Evolutionary conservation across 2,329 filamentous ascomycete genomes (phyloP).

Genomic region (Chaetomiaceae sp.): DNA sequence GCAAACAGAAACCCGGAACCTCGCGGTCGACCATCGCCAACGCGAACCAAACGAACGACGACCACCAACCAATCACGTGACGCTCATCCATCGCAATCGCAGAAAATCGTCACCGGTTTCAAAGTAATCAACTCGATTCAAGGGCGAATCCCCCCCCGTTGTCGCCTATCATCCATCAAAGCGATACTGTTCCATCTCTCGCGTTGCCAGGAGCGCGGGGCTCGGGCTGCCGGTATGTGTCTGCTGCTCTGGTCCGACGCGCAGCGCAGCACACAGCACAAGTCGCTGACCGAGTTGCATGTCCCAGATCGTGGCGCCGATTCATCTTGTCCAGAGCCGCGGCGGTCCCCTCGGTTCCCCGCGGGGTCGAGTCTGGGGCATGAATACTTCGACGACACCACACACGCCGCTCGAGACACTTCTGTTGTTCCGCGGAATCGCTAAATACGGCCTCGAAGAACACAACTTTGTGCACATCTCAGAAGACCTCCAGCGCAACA

Average conservation of each 20-base stretch:
- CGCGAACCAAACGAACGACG: neutral
- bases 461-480: constrained; percentile 37
- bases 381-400: constrained; percentile 31
- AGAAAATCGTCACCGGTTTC: neutral
- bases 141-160: constrained; percentile 2
- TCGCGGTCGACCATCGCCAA: neutral
- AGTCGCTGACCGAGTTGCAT: neutral
- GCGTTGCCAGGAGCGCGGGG: constrained; percentile 12
- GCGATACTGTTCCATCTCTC: constrained; percentile 2
- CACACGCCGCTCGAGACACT: constrained; percentile 37
- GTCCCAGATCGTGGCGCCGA: constrained; percentile 34
- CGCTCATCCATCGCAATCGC: neutral
- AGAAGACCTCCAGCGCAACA: constrained; percentile 66
- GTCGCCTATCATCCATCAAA: neutral
- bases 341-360: constrained; percentile 32
- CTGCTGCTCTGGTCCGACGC: neutral
- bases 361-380: constrained; percentile 35
- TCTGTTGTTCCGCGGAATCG: constrained; percentile 33
- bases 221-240: constrained; percentile 17
- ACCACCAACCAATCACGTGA: constrained; percentile 1
- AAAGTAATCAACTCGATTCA: neutral
- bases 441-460: constrained; percentile 30
- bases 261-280: neutral
- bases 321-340: constrained; percentile 34
- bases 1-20: neutral